phyloP scores from a whole-genome alignment of 2,329 filamentous ascomycete genomes.

The Ceratocystis albifundus region DNA sequence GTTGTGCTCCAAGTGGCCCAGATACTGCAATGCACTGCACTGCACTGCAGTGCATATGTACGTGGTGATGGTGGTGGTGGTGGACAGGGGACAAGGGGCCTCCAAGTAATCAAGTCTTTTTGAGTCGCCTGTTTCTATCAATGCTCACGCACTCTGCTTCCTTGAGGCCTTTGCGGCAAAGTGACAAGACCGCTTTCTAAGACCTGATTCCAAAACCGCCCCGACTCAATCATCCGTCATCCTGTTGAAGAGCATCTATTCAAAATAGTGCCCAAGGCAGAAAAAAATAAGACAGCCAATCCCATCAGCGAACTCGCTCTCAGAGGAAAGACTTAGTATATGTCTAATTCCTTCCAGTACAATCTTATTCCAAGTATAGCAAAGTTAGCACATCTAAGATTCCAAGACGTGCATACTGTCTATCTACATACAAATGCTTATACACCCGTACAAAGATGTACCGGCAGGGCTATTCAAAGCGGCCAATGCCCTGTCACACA shows the following conservation, averaged over 20 bases:
- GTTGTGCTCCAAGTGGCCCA: background rate
- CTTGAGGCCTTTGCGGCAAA: background rate
- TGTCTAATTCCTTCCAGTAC: background rate
- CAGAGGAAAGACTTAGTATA: background rate
- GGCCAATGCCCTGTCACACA: slow-evolving; percentile 1
- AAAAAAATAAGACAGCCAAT: background rate
- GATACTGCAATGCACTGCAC: background rate
- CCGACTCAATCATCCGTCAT: background rate
- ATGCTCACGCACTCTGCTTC: background rate
- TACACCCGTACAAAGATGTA: background rate
- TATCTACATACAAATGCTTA: background rate
- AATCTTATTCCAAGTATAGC: background rate
- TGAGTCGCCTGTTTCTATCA: background rate
- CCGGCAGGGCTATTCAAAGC: background rate
- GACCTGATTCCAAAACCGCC: slow-evolving; percentile 1
- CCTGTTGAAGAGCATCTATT: background rate
- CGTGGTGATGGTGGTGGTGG: background rate
- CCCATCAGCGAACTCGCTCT: background rate
- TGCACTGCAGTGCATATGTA: background rate
- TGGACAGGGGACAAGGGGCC: slow-evolving; percentile 8
- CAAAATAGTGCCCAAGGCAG: background rate
- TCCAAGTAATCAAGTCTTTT: slow-evolving; percentile 3
- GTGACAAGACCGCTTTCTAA: slow-evolving; percentile 9
- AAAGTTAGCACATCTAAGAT: background rate
- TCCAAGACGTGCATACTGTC: background rate